These are phyloP conservation scores for Nitzschia palea DNA, from an alignment of 108 stramenopile genomes.

Conservation along the genomic window DNA sequence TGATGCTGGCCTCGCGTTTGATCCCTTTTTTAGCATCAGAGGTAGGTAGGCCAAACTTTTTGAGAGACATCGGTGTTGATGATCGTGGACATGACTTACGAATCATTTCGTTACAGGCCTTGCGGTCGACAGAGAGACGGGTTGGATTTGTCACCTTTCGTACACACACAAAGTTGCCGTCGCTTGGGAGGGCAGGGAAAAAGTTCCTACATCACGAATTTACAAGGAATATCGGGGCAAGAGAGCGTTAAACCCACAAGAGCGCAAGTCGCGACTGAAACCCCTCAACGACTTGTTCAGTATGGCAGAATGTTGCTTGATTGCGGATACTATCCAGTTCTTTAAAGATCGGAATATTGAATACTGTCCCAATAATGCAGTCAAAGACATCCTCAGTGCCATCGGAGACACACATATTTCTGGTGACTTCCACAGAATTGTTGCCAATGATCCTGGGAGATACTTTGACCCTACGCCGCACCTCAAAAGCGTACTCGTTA, in stretches of 20 bases:
- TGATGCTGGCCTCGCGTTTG: conserved; percentile 61
- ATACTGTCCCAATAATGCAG: conserved; percentile 73
- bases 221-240: conserved; percentile 87
- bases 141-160: conserved; percentile 93
- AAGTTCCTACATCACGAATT: conserved; percentile 64
- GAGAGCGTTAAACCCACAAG: conserved; percentile 67
- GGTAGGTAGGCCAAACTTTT: conserved; percentile 28
- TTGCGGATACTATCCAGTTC: conserved; percentile 94
- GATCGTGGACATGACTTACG: neutral
- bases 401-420: conserved; percentile 88
- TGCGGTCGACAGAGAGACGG: conserved; percentile 94
- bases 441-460: conserved; percentile 72
- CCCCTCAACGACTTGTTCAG: conserved; percentile 94
- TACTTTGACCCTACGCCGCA: conserved; percentile 82
- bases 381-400: conserved; percentile 87
- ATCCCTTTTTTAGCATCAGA: conserved; percentile 84
- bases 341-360: conserved; percentile 81
- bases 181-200: conserved; percentile 88
- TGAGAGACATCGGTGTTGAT: neutral
- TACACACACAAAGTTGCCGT: conserved; percentile 94
- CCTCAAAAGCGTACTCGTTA: conserved; percentile 68
- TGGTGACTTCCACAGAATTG: conserved; percentile 92
- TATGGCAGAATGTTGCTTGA: conserved; percentile 96
- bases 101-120: conserved; percentile 48
- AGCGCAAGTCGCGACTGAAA: conserved; percentile 74